phyloP scores from a whole-genome alignment of 371 early-diverging fungal genomes.

The Mortierella sp. region DNA sequence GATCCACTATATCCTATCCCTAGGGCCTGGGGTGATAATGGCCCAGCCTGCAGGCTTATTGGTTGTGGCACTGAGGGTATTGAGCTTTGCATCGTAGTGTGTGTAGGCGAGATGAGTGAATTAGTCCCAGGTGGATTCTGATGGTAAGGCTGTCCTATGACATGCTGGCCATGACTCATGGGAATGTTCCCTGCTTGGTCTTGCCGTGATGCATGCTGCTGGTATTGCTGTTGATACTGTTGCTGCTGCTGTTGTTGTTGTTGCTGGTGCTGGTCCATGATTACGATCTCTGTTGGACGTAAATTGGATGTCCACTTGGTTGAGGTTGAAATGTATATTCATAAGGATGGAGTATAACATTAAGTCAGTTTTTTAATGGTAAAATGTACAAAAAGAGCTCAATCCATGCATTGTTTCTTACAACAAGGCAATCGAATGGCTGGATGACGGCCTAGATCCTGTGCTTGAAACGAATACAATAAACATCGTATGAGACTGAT shows the following conservation, averaged over 20 bases:
- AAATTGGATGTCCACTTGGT: conserved; percentile 8
- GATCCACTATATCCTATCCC: conserved; percentile 1
- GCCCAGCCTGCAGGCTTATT: neutral
- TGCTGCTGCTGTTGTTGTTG: conserved; percentile 32
- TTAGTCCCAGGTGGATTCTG: conserved; percentile 15
- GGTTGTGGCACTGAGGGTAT: neutral
- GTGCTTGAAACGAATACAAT: neutral
- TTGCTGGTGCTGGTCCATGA: conserved; percentile 33
- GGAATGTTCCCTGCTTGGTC: neutral
- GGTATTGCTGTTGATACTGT: conserved; percentile 26
- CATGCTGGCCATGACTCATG: conserved; percentile 9
- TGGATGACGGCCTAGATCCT: neutral
- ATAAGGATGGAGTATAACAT: neutral
- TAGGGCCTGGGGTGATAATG: neutral
- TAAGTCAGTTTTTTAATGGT: neutral
- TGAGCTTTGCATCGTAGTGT: neutral
- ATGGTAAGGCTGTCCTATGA: conserved; percentile 2
- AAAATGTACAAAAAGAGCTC: neutral
- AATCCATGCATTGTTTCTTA: conserved; percentile 7
- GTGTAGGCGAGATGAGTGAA: neutral
- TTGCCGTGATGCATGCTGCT: conserved; percentile 16
- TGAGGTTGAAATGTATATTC: neutral
- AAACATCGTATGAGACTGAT: neutral
- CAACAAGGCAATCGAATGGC: conserved; percentile 8
- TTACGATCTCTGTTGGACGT: neutral